Conservation (phyloP, 2,329 filamentous ascomycete genomes). For the Epichloe coenophiala region DNA sequence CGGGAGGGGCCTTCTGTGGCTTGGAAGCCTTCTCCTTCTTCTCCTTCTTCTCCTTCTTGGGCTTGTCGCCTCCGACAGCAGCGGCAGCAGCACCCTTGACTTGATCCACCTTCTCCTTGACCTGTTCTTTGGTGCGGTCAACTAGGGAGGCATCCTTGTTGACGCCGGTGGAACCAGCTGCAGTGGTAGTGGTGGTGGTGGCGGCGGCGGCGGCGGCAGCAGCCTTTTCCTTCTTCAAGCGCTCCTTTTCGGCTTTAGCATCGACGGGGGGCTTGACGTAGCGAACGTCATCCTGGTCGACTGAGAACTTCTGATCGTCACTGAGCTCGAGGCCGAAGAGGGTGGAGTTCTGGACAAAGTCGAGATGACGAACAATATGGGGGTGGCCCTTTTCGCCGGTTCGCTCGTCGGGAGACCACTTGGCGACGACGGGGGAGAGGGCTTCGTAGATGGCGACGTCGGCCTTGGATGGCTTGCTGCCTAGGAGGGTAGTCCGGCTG, state of each 20-base stretch:
- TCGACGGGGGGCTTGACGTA: conserved; percentile 84
- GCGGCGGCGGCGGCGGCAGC: conserved; percentile 52
- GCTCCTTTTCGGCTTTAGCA: conserved; percentile 90
- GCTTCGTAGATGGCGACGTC: conserved; percentile 74
- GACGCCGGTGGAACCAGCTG: conserved; percentile 27
- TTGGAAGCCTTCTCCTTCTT: conserved; percentile 81
- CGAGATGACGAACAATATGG: conserved; percentile 79
- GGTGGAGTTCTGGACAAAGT: conserved; percentile 86
- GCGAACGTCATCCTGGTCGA: conserved; percentile 68
- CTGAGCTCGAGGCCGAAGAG: conserved; percentile 58
- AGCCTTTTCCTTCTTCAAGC: conserved; percentile 90
- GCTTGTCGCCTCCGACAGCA: conserved; percentile 26
- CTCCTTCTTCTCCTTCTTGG: conserved; percentile 80
- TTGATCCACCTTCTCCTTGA: conserved; percentile 40
- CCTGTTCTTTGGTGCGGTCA: conserved; percentile 48
- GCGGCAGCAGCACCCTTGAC: conserved; percentile 27
- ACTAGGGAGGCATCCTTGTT: conserved; percentile 31
- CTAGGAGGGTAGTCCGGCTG: conserved; percentile 77
- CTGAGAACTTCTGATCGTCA: conserved; percentile 59
- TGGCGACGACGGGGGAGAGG: conserved; percentile 65
- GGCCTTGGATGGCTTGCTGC: conserved; percentile 76
- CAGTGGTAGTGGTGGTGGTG: conserved; percentile 45
- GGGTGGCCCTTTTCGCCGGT: conserved; percentile 83
- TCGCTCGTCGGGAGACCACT: conserved; percentile 74
- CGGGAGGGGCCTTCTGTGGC: conserved; percentile 47